Evolutionary conservation across 2,329 filamentous ascomycete genomes (phyloP), one percentile per base, ranked within the genome.

Genomic region (Verticillium nonalfalfae): DNA sequence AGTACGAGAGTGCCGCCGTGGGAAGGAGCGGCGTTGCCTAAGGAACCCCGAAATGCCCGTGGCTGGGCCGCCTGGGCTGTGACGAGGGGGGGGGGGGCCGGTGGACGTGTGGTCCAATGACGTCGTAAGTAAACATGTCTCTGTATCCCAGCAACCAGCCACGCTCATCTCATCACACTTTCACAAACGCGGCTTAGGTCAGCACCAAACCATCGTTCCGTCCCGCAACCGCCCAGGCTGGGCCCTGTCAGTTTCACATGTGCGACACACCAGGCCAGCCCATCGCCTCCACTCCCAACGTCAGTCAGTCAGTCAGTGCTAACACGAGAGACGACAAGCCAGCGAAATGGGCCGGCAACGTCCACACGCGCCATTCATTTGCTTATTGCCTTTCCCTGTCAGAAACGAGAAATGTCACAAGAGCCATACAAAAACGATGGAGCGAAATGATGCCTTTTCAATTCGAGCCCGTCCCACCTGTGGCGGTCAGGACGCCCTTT

Each of bases 61-160:
- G 66, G 66, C 66, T 66, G 65, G 67, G 62, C 18, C 21, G 45
- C 9, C 45, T n/a, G 31, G 38, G 21, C 39, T n/a, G 13, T 14
- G 10, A 14, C 39, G n/a, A n/a, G n/a, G n/a, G n/a, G n/a, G n/a
- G n/a, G n/a, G n/a, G 7, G 39, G 11, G 39, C 15, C n/a, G 39
- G 39, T 14, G 39, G 11, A 14, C 11, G 39, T 14, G 39, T 40
- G n/a, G n/a, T 6, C 15, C 31, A 58, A 69, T 75, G 72, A 74
- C 72, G 71, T 74, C 69, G 65, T 38, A 67, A 68, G 70, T 73
- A 73, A 74, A 71, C 40, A 73, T 34, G 34, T 7, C 3, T 13
- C 52, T 3, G 1, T 62, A n/a, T 21, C 70, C 65, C 31, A 64
- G 64, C 71, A 73, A 73, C 71, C 45, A 21, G 11, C 15, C 2